These are phyloP conservation scores for Diaporthe longicolla DNA, from an alignment of 2,329 filamentous ascomycete genomes.

Conservation along the genomic window DNA sequence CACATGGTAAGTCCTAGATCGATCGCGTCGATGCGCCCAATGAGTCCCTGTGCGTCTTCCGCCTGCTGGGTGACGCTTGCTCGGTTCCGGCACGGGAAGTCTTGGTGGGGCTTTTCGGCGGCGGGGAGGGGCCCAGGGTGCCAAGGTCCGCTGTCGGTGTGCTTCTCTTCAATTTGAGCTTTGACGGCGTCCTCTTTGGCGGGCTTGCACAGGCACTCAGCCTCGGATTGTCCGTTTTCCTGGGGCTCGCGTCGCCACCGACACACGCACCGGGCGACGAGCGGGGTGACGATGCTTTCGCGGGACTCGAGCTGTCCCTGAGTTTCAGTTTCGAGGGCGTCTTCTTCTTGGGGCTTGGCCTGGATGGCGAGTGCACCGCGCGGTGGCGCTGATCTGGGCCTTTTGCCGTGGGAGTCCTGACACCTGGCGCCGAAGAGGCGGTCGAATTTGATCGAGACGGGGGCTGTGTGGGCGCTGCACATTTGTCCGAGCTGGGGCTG, in stretches of 20 bases:
- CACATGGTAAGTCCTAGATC: too few species aligned
- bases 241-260: too few species aligned
- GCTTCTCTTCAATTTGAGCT: conserved; percentile 38
- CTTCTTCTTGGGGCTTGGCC: conserved; percentile 11
- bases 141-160: background rate
- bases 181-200: conserved; percentile 33
- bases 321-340: conserved; percentile 25
- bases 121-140: background rate
- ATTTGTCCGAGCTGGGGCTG: background rate
- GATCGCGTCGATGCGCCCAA: background rate
- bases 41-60: background rate
- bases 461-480: background rate
- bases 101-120: background rate
- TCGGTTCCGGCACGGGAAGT: background rate
- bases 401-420: background rate
- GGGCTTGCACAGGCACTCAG: conserved; percentile 17
- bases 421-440: background rate
- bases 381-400: background rate
- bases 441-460: conserved; percentile 27
- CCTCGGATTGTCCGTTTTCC: background rate
- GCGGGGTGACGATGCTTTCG: background rate
- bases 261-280: background rate
- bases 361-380: background rate
- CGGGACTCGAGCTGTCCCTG: conserved; percentile 12
- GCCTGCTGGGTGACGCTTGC: background rate